Base-by-base conservation (phyloP, 768 basidiomycete species). In the Brasilioporus rufonigricans region DNA sequence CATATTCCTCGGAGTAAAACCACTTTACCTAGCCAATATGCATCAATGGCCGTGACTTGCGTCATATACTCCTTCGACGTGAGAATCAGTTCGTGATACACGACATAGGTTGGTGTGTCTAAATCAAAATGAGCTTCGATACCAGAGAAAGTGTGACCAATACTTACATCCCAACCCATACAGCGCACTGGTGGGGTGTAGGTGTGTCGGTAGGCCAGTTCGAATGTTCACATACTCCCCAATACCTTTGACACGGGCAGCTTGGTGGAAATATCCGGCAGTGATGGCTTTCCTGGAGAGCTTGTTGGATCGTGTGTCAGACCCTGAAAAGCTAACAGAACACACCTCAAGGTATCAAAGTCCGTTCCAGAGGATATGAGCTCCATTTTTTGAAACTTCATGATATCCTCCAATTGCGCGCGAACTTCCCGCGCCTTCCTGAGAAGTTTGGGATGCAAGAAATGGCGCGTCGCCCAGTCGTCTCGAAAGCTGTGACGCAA, bases 11-110 rank as follows among this genome's bases (percentile, higher is more conserved):
- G 36, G 10, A 55, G 39, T 0, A 39, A 50, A 4, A 13, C 6
- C 3, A 51, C 68, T 79, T 67, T 72, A 91, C 93, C 94, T 33
- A 98, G 81, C 97, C 97, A 99, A 72, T 94, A 94, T 4, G 97
- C 87, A 67, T 98, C 94, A 58, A 98, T 90, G 0, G 96, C 86
- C 3, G 97, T 98, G n/a, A 99, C 97, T 70, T 94, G 93, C 18
- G 95, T 96, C 95, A 98, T 97, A 74, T 99, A 99, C 72, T 92
- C 88, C 66, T 95, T 96, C 31, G 94, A 95, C 12, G 94, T 96
- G 62, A 96, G 76, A 57, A 97, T 95, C 52, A 96, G 80, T 66
- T 98, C 96, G 68, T 99, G 97, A 69, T 98, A 99, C 32, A 99
- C 84, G 45, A 97, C 91, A 71, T 98, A 98, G 39, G 94, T 89